Base-by-base conservation (phyloP, 2,329 filamentous ascomycete genomes). In the Paraphoma sp. region DNA sequence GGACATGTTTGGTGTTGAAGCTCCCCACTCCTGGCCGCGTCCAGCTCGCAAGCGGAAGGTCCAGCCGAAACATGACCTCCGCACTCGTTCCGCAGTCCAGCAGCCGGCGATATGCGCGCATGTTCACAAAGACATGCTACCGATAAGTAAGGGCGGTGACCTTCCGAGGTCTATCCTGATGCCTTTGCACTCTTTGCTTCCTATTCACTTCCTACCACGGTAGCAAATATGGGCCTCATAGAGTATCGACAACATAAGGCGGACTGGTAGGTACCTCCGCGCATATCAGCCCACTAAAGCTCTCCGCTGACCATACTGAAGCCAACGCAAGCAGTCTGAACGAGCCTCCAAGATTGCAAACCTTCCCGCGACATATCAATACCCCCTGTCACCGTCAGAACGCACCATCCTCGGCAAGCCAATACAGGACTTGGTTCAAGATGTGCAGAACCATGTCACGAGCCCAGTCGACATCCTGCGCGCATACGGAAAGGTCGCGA, bases 401-500 rank as follows among this genome's bases (percentile, higher is more conserved):
- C 83, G 85, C 46, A 80, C 83, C 3, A 89, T 92, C 51, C 81
- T 97, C 54, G 81, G 87, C 57, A 88, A 86, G 57, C 86, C 92
- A 12, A 95, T 97, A 57, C 86, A 89, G 62, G 83, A 90, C 54
- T 86, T 97, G 3, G 93, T 97, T 6, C 79, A 87, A 59, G 86
- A 89, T 79, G 90, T 97, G 3, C 91, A 94, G 31, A 84, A 86
- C n/a, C 84, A 87, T 44, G 78, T 82, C 51, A 81, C 87, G 47
- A 83, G 84, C 11, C 88, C 93, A 0, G 74, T 89, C 23, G 87
- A 92, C 59, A 85, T 97, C 45, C 86, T 97, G n/a, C 87, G 83
- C 57, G 87, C 92, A 10, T 98, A 97, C 74, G 90, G 90, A 69
- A 97, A 96, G 76, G 88, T 94, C 17, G 90, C 93, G 0, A 74